Conservation (phyloP, 2,329 filamentous ascomycete genomes). For the Colletotrichum coccodes region DNA sequence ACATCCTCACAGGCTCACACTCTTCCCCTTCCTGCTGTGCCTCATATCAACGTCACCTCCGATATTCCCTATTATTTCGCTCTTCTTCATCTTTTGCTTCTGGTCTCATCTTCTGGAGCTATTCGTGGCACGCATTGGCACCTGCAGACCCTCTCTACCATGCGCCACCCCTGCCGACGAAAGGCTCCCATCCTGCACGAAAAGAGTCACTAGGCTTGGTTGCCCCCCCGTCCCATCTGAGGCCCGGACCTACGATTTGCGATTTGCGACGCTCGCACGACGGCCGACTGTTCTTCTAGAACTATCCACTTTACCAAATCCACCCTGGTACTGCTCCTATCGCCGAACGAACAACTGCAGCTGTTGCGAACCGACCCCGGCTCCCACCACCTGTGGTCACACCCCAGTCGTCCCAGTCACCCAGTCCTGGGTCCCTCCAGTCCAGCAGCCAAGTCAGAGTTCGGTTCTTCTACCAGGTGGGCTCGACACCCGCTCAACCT, state of each 20-base stretch:
- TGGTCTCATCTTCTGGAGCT: neutral
- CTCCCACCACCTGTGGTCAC: constrained; percentile 3
- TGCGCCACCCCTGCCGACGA: constrained; percentile 25
- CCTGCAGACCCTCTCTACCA: constrained; percentile 22
- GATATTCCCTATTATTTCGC: neutral
- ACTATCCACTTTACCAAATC: constrained; percentile 21
- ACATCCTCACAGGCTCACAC: neutral
- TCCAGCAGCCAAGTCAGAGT: constrained; percentile 2
- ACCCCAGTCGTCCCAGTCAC: constrained; percentile 8
- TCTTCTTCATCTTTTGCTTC: neutral
- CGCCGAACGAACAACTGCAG: constrained; percentile 19
- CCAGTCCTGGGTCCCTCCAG: constrained; percentile 5
- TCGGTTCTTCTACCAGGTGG: constrained; percentile 12
- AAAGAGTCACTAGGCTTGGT: constrained; percentile 26
- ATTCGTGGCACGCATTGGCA: constrained; percentile 16
- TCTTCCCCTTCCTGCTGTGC: neutral
- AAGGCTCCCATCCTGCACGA: constrained; percentile 21
- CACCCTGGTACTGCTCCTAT: constrained; percentile 16
- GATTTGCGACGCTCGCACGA: neutral
- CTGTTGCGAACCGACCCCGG: constrained; percentile 5
- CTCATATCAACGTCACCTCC: neutral
- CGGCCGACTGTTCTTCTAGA: constrained; percentile 17
- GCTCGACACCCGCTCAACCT: constrained; percentile 17
- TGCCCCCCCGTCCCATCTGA: constrained; percentile 21
- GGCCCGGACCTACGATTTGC: constrained; percentile 19